phyloP scores from a whole-genome alignment of 305 asterid genomes.

The Striga hermonthica region DNA sequence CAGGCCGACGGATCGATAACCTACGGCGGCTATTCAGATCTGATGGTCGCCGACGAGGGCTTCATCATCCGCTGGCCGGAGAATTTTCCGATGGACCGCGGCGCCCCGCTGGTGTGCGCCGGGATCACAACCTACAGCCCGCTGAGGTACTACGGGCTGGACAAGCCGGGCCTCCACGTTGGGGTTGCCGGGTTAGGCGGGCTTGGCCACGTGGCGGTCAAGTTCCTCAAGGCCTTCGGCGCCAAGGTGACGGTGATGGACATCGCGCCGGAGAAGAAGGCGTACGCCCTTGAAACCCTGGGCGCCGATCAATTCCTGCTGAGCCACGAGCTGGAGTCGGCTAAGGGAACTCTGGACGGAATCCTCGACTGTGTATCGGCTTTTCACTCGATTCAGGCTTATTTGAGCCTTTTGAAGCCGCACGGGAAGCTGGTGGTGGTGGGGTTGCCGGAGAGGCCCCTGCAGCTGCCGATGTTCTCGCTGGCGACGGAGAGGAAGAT shows the following conservation, averaged over 20 bases:
- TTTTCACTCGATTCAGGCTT: slow-evolving; percentile 1
- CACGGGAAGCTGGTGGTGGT: not conserved
- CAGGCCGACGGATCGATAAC: not conserved
- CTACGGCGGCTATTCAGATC: not conserved
- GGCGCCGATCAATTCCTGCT: not conserved
- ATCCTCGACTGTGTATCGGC: not conserved
- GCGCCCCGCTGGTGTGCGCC: not conserved
- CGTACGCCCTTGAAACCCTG: not conserved
- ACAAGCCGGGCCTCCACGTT: not conserved
- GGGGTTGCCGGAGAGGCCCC: not conserved
- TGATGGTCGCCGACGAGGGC: not conserved
- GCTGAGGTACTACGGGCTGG: slow-evolving; percentile 6
- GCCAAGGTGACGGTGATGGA: not conserved
- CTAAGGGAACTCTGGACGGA: not conserved
- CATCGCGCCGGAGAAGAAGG: not conserved
- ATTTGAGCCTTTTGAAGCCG: not conserved
- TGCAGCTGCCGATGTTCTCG: not conserved
- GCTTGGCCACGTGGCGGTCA: slow-evolving; percentile 5
- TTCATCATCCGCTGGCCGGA: slow-evolving; percentile 10
- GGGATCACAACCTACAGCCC: slow-evolving; percentile 1
- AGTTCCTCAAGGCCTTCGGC: slow-evolving; percentile 3
- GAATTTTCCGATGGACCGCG: not conserved
- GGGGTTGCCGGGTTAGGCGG: slow-evolving; percentile 2
- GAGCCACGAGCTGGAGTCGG: not conserved
- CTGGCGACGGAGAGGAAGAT: not conserved